Conservation (phyloP, 2,329 filamentous ascomycete species). For the Penicillium digitatum region DNA sequence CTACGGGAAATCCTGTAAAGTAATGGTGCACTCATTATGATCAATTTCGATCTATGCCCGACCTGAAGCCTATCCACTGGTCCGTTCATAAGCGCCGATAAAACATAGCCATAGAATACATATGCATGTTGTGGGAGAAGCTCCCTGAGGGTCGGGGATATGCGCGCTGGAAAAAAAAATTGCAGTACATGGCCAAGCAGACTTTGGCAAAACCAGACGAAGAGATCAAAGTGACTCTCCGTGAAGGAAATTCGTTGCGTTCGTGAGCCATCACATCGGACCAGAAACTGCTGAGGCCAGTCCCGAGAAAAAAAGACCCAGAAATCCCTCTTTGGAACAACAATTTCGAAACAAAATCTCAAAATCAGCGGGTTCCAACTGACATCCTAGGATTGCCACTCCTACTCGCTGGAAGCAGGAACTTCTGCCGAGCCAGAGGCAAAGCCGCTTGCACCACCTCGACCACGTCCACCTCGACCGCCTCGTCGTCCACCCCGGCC, state of each 20-base stretch:
- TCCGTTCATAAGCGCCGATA: constrained; percentile 13
- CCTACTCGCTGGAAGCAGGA: constrained; percentile 13
- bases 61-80: constrained; percentile 10
- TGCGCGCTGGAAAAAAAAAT: constrained; percentile 39
- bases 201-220: constrained; percentile 22
- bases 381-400: constrained; percentile 2
- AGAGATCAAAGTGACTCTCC: constrained; percentile 14
- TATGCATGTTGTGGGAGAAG: constrained; percentile 14
- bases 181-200: constrained; percentile 30
- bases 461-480: constrained; percentile 19
- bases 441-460: constrained; percentile 29
- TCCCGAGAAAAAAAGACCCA: constrained; percentile 12
- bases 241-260: constrained; percentile 34
- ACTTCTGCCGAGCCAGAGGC: constrained; percentile 8
- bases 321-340: constrained; percentile 6
- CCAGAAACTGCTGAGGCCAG: constrained; percentile 8
- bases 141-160: constrained; percentile 26
- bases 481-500: constrained; percentile 30
- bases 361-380: not conserved
- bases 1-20: not conserved
- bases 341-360: not conserved
- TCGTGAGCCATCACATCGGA: constrained; percentile 38
- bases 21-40: constrained; percentile 8
- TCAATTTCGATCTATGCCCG: constrained; percentile 13
- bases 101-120: constrained; percentile 24